Evolutionary conservation across 108 stramenopile species (phyloP), one percentile per base, ranked within the genome.

Genomic region (Cylindrotheca fusiformis): DNA sequence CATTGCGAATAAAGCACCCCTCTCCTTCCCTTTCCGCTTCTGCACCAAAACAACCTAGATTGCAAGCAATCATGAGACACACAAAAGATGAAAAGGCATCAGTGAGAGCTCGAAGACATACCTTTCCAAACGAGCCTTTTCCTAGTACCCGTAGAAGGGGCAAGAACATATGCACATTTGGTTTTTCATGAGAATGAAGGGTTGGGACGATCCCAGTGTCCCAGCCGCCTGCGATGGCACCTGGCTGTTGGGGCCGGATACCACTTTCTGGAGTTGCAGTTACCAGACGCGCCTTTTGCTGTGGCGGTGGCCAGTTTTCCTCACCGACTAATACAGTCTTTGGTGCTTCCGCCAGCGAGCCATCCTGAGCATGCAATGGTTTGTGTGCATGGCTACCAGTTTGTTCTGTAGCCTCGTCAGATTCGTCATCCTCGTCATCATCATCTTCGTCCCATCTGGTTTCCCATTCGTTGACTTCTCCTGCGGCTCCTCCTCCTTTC

Each of bases 1-100:
- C 97, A 99, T 99, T 45, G 98, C 98, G 79, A 90, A 98, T 19
- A 97, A 69, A 32, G 73, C 60, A 33, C 94, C 93, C 28, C 74
- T 71, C 60, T 87, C 81, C 21, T 72, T 70, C 3, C 93, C 93
- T 18, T 67, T 58, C 32, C 76, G 79, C 58, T 96, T 91, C 68
- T 92, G 88, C 25, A 94, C 93, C 22, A 96, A 69, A 2, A 95
- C 88, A 14, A 96, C 96, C 90, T 84, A 57, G 29, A 51, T 26
- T n/a, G 23, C 52, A 60, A 56, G 2, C n/a, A n/a, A n/a, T n/a
- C n/a, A n/a, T n/a, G n/a, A n/a, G n/a, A 60, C 3, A 54, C 47
- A 31, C 2, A 3, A 12, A 3, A 1, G 3, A 23, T 6, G 3
- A 58, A 57, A 45, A 53, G 20, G 18, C 4, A 52, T 6, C 4